phyloP scores from a whole-genome alignment of 345 rosid genomes.

The Eucalyptus tenuipes region DNA sequence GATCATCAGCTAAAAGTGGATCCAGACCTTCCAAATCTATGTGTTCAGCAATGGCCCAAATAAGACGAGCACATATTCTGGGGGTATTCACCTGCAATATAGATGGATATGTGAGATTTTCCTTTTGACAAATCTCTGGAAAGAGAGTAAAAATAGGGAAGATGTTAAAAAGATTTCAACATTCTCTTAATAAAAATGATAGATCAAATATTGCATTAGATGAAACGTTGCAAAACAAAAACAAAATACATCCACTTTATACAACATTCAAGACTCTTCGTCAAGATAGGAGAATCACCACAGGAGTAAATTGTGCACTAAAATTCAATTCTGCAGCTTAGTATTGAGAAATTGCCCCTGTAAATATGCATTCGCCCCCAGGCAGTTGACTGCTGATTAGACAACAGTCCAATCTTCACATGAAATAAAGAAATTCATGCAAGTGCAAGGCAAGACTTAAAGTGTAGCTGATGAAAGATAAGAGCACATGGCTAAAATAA shows the following conservation, averaged over 20 bases:
- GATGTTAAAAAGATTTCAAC: not conserved
- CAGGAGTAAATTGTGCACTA: not conserved
- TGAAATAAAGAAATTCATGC: not conserved
- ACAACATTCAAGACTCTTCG: not conserved
- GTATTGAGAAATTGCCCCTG: not conserved
- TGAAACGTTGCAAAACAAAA: not conserved
- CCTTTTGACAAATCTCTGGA: not conserved
- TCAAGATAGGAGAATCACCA: not conserved
- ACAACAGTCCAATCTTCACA: not conserved
- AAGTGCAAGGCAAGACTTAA: not conserved
- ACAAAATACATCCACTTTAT: not conserved
- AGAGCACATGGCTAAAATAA: not conserved
- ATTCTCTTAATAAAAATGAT: not conserved
- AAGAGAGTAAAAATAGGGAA: not conserved
- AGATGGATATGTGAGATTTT: not conserved
- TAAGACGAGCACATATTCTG: constrained; percentile 67
- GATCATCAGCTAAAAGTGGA: constrained; percentile 98
- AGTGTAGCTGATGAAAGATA: not conserved
- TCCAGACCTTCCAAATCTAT: constrained; percentile 91
- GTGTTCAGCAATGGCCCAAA: constrained; percentile 92
- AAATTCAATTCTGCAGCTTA: not conserved
- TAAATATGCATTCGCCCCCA: not conserved
- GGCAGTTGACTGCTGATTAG: not conserved
- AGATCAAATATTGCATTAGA: not conserved
- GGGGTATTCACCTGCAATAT: constrained; percentile 65